phyloP scores from a whole-genome alignment of 805 yeast genomes.

The Tetrapisispora taiwanensis region DNA sequence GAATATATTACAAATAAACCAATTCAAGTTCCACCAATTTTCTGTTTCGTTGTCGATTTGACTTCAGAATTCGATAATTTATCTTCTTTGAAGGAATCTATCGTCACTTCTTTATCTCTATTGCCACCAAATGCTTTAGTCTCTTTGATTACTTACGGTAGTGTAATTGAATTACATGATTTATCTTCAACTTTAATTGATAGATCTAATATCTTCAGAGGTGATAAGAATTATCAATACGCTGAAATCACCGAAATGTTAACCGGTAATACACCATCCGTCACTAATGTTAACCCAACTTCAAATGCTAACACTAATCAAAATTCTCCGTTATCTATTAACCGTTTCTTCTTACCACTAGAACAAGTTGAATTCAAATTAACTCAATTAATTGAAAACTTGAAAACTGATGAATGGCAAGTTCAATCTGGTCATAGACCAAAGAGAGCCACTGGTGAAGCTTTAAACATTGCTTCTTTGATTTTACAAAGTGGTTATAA shows the following conservation, averaged over 20 bases:
- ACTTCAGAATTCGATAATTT: constrained; percentile 83
- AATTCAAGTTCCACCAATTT: constrained; percentile 71
- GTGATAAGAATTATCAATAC: constrained; percentile 63
- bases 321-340: constrained; percentile 33
- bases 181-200: constrained; percentile 53
- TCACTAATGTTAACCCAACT: constrained; percentile 12
- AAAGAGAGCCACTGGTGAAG: constrained; percentile 82
- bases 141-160: constrained; percentile 73
- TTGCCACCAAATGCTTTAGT: constrained; percentile 82
- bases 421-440: constrained; percentile 74
- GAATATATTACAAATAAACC: constrained; percentile 78
- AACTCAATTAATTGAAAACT: constrained; percentile 62
- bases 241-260: constrained; percentile 49
- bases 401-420: constrained; percentile 78
- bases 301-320: constrained; percentile 17
- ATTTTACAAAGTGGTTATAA: constrained; percentile 71
- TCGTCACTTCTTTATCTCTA: constrained; percentile 59
- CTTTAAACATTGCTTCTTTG: constrained; percentile 71
- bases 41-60: constrained; percentile 72
- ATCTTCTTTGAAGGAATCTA: constrained; percentile 67
- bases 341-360: constrained; percentile 60
- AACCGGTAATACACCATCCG: constrained; percentile 39
- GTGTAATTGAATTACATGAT: constrained; percentile 83
- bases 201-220: constrained; percentile 73
- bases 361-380: constrained; percentile 73